Evolutionary conservation across 257 asterid genomes (phyloP), one percentile per base, ranked within the genome.

Genomic region (Nicotiana attenuata): DNA sequence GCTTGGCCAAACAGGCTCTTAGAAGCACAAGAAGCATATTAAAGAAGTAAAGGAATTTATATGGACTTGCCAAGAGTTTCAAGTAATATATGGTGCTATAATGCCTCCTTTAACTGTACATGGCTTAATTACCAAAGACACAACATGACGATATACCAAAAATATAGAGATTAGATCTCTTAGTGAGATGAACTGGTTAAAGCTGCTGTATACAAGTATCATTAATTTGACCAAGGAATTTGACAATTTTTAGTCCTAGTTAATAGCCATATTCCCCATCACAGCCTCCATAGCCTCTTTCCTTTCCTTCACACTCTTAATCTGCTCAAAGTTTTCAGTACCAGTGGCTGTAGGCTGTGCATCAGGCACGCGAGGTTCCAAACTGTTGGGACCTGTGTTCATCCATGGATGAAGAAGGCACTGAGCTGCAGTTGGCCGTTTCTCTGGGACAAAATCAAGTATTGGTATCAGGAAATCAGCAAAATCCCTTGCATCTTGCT

Each of bases 371-470:
- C 90, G 83, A 26, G 94, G 88, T 73, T 83, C 80, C 68, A 84
- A 83, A 60, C 73, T 86, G 53, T 29, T 84, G 53, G 90, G 94
- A 79, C 90, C 86, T 76, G 83, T 76, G 10, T 55, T 88, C 16
- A 94, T 86, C 98, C 98, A 96, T 33, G 98, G 93, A 86, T 96
- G 98, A 80, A 60, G 84, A 81, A 96, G 98, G 63, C 98, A 93
- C 76, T 96, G 91, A 64, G 94, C 97, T n/a, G 98, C 99, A 20
- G 97, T 94, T 81, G 92, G 92, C 91, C 91, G 87, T 82, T 86
- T 88, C 78, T 86, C 91, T 2, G 91, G 91, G 38, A 83, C 91
- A 81, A 88, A 88, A 81, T 88, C 86, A 5, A 88, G 87, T 81
- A 88, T 81, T 14, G 90, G 85, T 3, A 82, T 33, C 24, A 88